These are phyloP conservation scores for Melastoma malabathricum DNA, from an alignment of 345 rosid genomes.

Conservation along the genomic window DNA sequence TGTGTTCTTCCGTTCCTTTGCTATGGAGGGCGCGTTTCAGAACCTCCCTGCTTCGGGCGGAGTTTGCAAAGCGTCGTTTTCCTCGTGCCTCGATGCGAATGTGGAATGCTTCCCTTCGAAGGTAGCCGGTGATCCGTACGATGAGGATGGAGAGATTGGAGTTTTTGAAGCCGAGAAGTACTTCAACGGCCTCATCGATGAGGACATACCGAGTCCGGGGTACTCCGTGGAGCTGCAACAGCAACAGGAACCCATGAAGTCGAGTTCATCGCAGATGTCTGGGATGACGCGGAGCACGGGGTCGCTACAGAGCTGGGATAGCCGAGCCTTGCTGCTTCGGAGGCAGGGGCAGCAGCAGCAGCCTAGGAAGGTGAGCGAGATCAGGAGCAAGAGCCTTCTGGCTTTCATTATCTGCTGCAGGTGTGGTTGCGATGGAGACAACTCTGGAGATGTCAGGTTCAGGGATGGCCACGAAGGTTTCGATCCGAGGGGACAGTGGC, in stretches of 20 bases:
- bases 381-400: slow-evolving; percentile 33
- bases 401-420: slow-evolving; percentile 37
- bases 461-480: slow-evolving; percentile 25
- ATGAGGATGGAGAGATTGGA: slow-evolving; percentile 57
- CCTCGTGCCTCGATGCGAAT: slow-evolving; percentile 29
- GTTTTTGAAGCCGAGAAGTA: slow-evolving; percentile 81
- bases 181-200: slow-evolving; percentile 48
- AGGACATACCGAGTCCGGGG: slow-evolving; percentile 15
- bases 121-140: slow-evolving; percentile 20
- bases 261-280: slow-evolving; percentile 1
- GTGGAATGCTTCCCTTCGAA: slow-evolving; percentile 27
- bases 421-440: slow-evolving; percentile 38
- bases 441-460: slow-evolving; percentile 14
- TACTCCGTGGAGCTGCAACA: slow-evolving; percentile 5
- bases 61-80: slow-evolving; percentile 38
- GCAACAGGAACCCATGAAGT: slow-evolving; percentile 8
- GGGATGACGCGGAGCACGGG: slow-evolving; percentile 22
- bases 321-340: slow-evolving; percentile 36
- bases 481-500: slow-evolving; percentile 10
- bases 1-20: neutral
- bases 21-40: slow-evolving; percentile 1
- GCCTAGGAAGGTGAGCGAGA: slow-evolving; percentile 13
- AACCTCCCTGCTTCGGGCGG: no score
- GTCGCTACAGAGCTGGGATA: slow-evolving; percentile 54
- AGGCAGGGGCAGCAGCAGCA: slow-evolving; percentile 5